Evolutionary conservation across 176 grass and related monocot genomes (phyloP).

Genomic region (Carex pumila): DNA sequence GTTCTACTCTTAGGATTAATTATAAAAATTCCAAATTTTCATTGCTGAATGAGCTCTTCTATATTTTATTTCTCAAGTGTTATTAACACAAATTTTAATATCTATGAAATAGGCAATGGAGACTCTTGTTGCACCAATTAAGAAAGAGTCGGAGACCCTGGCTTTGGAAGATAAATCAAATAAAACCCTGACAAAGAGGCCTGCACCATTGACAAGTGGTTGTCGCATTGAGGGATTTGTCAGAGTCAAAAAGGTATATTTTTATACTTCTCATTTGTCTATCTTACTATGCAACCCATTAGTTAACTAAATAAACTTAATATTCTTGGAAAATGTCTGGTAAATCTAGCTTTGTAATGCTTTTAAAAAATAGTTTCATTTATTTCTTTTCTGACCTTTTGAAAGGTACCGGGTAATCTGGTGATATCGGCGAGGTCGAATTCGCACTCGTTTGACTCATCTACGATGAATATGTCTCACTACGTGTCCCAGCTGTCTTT

Average conservation of each 20-base stretch:
- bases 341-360: neutral
- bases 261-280: neutral
- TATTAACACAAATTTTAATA: slow-evolving; percentile 28
- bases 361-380: neutral
- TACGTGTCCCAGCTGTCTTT: slow-evolving; percentile 82
- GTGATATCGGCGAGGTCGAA: slow-evolving; percentile 80
- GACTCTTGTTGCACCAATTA: slow-evolving; percentile 66
- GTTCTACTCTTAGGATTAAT: neutral
- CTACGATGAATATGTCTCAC: slow-evolving; percentile 97
- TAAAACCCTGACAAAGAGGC: slow-evolving; percentile 59
- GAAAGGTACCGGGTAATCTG: slow-evolving; percentile 91
- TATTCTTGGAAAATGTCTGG: neutral
- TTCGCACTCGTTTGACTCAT: slow-evolving; percentile 94
- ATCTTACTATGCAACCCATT: neutral
- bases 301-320: neutral
- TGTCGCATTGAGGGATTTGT: slow-evolving; percentile 98
- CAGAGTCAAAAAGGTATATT: slow-evolving; percentile 78
- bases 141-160: slow-evolving; percentile 55
- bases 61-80: neutral
- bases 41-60: slow-evolving; percentile 7
- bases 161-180: slow-evolving; percentile 76
- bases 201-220: slow-evolving; percentile 81
- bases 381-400: slow-evolving; percentile 19
- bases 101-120: slow-evolving; percentile 76
- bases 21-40: neutral